Evolutionary conservation across 495 filamentous ascomycete species (phyloP).

Genomic region (Chaetomium fimeti): DNA sequence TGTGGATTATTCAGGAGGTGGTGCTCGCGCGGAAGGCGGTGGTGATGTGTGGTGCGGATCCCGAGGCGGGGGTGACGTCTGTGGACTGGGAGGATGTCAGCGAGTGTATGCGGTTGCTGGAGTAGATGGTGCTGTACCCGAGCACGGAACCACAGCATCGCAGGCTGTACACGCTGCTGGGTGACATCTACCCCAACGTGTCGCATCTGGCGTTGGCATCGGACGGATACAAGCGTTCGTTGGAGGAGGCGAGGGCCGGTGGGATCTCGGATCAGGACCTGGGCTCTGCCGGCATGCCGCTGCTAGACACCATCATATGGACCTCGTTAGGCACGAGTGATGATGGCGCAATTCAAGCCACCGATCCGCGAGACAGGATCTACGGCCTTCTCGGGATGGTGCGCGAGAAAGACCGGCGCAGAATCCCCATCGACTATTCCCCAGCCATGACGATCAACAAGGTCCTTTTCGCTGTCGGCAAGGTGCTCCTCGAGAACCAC

Average conservation of each 20-base stretch:
- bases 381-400: conserved; percentile 29
- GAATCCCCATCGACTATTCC: conserved; percentile 25
- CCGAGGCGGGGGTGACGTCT: not conserved
- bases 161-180: conserved; percentile 16
- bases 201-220: conserved; percentile 12
- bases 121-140: conserved; percentile 18
- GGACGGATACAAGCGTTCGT: not conserved
- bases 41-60: conserved; percentile 4
- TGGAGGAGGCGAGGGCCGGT: not conserved
- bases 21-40: conserved; percentile 18
- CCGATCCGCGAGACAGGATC: conserved; percentile 27
- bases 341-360: conserved; percentile 19
- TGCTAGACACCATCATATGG: conserved; percentile 15
- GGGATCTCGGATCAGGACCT: not conserved
- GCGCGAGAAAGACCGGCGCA: conserved; percentile 14
- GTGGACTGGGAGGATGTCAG: conserved; percentile 20
- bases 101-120: conserved; percentile 11
- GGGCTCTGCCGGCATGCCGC: conserved; percentile 5
- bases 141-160: conserved; percentile 8
- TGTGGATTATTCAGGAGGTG: conserved; percentile 26
- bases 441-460: conserved; percentile 34
- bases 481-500: conserved; percentile 31
- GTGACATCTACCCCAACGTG: conserved; percentile 9
- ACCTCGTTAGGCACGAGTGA: not conserved
- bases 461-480: conserved; percentile 60